A percentile compares a stretch with the other conserved stretches of the same genome.
Conservation (phyloP, 306 rosid species). For the barrel medic (Medicago truncatula) region MtrunA17r5.0-ANR NC_053049.1:42155501-42156000, state of each 20-base stretch:
- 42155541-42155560: neutral
- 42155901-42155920: conserved; percentile 20
- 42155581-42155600: neutral
- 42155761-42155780: neutral
- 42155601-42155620: neutral
- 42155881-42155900: conserved; percentile 13
- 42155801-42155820: neutral
- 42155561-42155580: neutral
- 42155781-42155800: neutral
- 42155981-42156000: conserved; percentile 33
- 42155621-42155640: neutral
- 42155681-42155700: neutral
- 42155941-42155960: neutral
- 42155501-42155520: conserved; percentile 64
- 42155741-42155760: neutral
- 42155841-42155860: neutral
- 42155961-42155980: conserved; percentile 28
- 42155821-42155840: neutral
- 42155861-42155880: neutral
- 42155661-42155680: neutral
- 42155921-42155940: conserved; percentile 17
- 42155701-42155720: neutral
- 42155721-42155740: neutral
- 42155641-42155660: neutral
- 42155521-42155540: conserved; percentile 29